Evolutionary conservation across 768 basidiomycete genomes (phyloP).

Genomic region (Boletus reticulatus): DNA sequence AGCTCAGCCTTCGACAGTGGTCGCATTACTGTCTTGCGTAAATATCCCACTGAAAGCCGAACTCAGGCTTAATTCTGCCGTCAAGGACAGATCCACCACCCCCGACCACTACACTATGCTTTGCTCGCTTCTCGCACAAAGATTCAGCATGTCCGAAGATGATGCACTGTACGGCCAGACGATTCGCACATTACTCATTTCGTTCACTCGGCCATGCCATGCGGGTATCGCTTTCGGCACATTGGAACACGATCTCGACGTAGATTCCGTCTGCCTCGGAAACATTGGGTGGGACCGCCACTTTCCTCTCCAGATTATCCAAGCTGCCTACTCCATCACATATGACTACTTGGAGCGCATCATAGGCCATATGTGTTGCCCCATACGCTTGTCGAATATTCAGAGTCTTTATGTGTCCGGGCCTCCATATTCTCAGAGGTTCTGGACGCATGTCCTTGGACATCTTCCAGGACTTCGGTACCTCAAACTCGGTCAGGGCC

Average conservation of each 20-base stretch:
- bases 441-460: neutral
- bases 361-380: neutral
- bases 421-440: neutral
- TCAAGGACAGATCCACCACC: no score
- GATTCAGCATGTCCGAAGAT: neutral
- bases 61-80: neutral
- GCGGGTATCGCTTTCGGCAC: neutral
- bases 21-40: slow-evolving; percentile 3
- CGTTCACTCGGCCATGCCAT: neutral
- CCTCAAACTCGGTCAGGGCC: neutral
- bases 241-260: neutral
- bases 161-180: neutral
- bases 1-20: slow-evolving; percentile 1
- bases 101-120: neutral
- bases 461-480: neutral
- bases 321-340: no score
- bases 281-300: neutral
- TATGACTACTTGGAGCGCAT: neutral
- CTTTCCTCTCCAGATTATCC: neutral
- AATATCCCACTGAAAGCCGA: neutral
- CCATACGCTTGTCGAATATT: neutral
- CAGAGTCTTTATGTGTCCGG: neutral
- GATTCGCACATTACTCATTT: neutral
- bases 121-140: neutral
- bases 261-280: no score